A percentile compares a stretch with the other conserved stretches of the same genome.
These are phyloP conservation scores for Allomyces javanicus DNA, from an alignment of 192 early-diverging fungal genomes.

Conservation along the genomic window DNA sequence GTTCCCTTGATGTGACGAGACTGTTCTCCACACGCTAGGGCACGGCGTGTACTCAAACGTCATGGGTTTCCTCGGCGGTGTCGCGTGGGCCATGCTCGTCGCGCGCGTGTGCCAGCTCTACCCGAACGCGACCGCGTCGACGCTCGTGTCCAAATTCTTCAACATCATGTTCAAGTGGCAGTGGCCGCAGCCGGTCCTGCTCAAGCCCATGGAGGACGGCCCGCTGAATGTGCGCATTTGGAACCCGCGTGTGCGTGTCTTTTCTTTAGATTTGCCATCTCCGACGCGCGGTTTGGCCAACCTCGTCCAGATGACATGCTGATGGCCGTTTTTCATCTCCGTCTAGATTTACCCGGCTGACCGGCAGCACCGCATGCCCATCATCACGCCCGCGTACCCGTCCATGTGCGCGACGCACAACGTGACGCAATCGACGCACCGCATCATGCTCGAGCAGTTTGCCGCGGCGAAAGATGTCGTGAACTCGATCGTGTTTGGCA, in stretches of 20 bases:
- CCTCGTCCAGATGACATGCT: background rate
- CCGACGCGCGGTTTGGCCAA: background rate
- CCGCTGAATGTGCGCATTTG: conserved; percentile 73
- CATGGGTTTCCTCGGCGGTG: conserved; percentile 94
- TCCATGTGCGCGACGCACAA: conserved; percentile 97
- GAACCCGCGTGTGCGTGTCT: conserved; percentile 54
- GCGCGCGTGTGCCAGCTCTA: conserved; percentile 89
- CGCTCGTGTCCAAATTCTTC: conserved; percentile 79
- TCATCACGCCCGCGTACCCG: conserved; percentile 97
- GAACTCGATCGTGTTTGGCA: conserved; percentile 9
- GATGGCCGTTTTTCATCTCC: background rate
- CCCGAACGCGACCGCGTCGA: conserved; percentile 75
- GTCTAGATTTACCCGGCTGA: conserved; percentile 50
- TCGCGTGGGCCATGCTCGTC: conserved; percentile 95
- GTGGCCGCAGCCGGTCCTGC: conserved; percentile 83
- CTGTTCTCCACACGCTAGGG: conserved; percentile 4
- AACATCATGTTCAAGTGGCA: conserved; percentile 68
- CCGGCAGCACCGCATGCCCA: conserved; percentile 74
- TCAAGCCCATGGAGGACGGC: conserved; percentile 73
- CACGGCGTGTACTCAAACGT: conserved; percentile 89
- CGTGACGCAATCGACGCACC: conserved; percentile 67
- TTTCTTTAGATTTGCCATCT: background rate
- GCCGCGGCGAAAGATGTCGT: conserved; percentile 9
- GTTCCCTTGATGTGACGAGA: too few species aligned
- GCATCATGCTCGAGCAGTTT: conserved; percentile 40